phyloP scores from a whole-genome alignment of 371 early-diverging fungal species.

The Actinomortierella ambigua region DNA sequence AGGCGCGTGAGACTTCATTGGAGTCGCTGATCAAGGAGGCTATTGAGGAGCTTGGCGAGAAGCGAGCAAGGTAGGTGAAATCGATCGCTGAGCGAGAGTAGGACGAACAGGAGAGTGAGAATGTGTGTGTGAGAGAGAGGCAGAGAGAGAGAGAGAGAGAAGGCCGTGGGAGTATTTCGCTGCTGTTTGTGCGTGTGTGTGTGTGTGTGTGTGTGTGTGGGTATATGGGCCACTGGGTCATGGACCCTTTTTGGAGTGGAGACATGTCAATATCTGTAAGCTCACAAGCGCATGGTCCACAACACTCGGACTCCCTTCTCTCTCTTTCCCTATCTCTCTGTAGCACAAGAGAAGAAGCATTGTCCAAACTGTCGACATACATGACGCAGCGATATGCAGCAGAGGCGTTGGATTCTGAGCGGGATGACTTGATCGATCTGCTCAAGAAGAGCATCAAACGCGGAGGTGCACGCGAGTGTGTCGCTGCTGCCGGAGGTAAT shows the following conservation, averaged over 20 bases:
- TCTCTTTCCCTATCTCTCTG: neutral
- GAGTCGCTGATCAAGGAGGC: constrained; percentile 40
- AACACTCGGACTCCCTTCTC: no score
- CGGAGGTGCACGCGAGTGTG: constrained; percentile 58
- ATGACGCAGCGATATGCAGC: constrained; percentile 56
- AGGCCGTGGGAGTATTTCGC: neutral
- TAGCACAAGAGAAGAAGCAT: constrained; percentile 56
- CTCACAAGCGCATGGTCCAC: neutral
- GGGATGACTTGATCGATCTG: constrained; percentile 54
- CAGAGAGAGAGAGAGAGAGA: neutral
- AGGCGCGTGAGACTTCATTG: neutral
- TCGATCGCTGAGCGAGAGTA: neutral
- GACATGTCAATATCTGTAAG: neutral
- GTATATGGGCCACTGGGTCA: no score
- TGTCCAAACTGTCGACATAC: constrained; percentile 48
- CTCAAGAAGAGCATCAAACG: constrained; percentile 62
- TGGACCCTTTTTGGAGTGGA: neutral
- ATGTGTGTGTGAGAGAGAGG: neutral
- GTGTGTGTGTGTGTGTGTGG: no score
- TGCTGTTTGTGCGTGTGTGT: no score
- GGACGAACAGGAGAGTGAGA: no score
- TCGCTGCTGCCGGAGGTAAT: constrained; percentile 62
- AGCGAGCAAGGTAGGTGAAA: constrained; percentile 43
- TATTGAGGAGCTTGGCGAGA: constrained; percentile 50
- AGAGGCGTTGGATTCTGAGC: constrained; percentile 48